These are phyloP conservation scores for Roridomyces roridus DNA, from an alignment of 768 basidiomycete species.

Conservation along the genomic window DNA sequence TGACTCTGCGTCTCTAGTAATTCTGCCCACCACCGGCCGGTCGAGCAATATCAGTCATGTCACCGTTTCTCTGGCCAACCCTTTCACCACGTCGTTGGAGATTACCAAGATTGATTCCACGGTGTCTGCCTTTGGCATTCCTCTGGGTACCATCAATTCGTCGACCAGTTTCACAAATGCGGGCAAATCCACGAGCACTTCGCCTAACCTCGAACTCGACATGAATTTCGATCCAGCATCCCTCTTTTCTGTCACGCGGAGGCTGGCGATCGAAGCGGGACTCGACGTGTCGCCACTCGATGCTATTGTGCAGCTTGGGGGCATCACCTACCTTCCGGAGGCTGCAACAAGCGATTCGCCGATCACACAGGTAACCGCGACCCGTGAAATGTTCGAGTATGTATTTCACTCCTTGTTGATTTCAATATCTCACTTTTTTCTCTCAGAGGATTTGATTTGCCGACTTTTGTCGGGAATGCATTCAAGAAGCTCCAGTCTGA, in stretches of 20 bases:
- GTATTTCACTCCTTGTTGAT: constrained; percentile 25
- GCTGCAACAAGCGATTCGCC: constrained; percentile 35
- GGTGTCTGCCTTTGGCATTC: constrained; percentile 67
- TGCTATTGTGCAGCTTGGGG: constrained; percentile 69
- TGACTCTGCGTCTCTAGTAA: constrained; percentile 59
- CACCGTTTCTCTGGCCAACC: constrained; percentile 66
- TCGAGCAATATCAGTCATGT: constrained; percentile 70
- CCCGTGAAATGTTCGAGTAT: constrained; percentile 60
- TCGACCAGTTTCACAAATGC: constrained; percentile 54
- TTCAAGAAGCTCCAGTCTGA: constrained; percentile 71
- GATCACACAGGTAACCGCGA: constrained; percentile 26
- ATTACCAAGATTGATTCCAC: constrained; percentile 66
- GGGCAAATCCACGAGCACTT: constrained; percentile 60
- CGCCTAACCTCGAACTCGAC: constrained; percentile 62
- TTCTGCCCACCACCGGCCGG: constrained; percentile 68
- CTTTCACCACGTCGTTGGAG: constrained; percentile 64
- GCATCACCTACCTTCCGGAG: constrained; percentile 61
- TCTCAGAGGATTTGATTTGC: constrained; percentile 64
- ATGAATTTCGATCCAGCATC: constrained; percentile 73
- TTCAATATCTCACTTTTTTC: neutral
- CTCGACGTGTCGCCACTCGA: constrained; percentile 67
- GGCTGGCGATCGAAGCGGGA: constrained; percentile 68
- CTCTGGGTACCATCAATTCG: constrained; percentile 65
- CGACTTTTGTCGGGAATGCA: constrained; percentile 65
- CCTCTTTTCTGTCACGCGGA: constrained; percentile 76